Conservation (phyloP, 257 asterid species). For the Solanum dulcamara region DNA sequence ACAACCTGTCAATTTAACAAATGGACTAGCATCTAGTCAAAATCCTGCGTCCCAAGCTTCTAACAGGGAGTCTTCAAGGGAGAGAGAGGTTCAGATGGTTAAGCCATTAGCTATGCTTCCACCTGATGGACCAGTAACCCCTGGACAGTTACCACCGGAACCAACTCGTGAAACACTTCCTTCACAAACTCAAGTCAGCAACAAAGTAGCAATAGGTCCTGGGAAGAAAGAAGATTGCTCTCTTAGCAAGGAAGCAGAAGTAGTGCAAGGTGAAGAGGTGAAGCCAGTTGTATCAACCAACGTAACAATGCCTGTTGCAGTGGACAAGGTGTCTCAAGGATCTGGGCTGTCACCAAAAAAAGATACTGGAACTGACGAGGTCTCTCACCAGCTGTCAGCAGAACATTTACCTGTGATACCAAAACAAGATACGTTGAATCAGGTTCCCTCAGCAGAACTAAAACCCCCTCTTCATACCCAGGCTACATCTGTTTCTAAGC, state of each 20-base stretch:
- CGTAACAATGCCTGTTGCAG: conserved; percentile 10
- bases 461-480: neutral
- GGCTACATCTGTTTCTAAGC: conserved; percentile 23
- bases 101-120: conserved; percentile 60
- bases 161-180: conserved; percentile 7
- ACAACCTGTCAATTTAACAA: conserved; percentile 33
- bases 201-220: conserved; percentile 20
- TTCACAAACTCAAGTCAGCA: conserved; percentile 17
- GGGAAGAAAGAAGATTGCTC: conserved; percentile 18
- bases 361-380: conserved; percentile 5
- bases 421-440: conserved; percentile 2
- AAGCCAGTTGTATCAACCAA: conserved; percentile 16
- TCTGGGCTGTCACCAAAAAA: conserved; percentile 40
- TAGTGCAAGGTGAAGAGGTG: conserved; percentile 20
- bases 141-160: conserved; percentile 26
- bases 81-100: conserved; percentile 46
- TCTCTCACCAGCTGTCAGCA: conserved; percentile 21
- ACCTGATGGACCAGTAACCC: conserved; percentile 43
- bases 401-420: conserved; percentile 22
- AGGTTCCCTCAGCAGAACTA: conserved; percentile 17
- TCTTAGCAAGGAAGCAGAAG: conserved; percentile 6
- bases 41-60: conserved; percentile 11
- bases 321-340: conserved; percentile 13
- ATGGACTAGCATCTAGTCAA: conserved; percentile 20
- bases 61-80: conserved; percentile 24